Conservation (phyloP, 352 stramenopile species). For the Globisporangium parvum region DNA sequence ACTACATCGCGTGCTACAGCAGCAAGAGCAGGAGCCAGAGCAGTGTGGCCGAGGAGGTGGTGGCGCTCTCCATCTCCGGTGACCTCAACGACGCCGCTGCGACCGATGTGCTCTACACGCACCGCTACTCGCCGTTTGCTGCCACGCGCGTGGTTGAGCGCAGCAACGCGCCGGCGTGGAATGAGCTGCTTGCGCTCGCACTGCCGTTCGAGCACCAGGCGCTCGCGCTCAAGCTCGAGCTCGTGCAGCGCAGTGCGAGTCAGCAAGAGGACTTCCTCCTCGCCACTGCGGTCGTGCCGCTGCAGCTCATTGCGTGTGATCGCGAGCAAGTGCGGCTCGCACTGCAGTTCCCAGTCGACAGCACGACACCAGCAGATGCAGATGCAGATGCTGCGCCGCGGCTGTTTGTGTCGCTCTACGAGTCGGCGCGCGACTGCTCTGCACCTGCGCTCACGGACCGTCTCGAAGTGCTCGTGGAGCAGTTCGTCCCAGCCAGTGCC, state of each 20-base stretch:
- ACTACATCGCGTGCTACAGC: slow-evolving; percentile 7
- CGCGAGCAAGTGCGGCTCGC: slow-evolving; percentile 22
- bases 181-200: slow-evolving; percentile 23
- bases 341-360: slow-evolving; percentile 17
- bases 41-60: background rate
- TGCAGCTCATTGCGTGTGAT: slow-evolving; percentile 17
- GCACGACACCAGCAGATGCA: background rate
- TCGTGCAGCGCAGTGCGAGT: slow-evolving; percentile 51
- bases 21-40: background rate
- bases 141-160: slow-evolving; percentile 52
- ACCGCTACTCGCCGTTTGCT: slow-evolving; percentile 52
- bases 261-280: slow-evolving; percentile 63
- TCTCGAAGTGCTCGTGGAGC: slow-evolving; percentile 19
- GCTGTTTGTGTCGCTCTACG: slow-evolving; percentile 18
- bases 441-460: slow-evolving; percentile 3
- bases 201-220: slow-evolving; percentile 4
- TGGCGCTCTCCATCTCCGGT: background rate
- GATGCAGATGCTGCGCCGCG: background rate
- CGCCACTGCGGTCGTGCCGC: slow-evolving; percentile 21
- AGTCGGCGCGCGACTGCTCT: slow-evolving; percentile 8
- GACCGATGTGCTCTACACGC: slow-evolving; percentile 27
- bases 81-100: slow-evolving; percentile 5
- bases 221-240: slow-evolving; percentile 35
- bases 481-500: slow-evolving; percentile 1
- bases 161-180: slow-evolving; percentile 36